Evolutionary conservation across 1,139 yeast genomes (phyloP).

Genomic region (Groenewaldozyma sp.): DNA sequence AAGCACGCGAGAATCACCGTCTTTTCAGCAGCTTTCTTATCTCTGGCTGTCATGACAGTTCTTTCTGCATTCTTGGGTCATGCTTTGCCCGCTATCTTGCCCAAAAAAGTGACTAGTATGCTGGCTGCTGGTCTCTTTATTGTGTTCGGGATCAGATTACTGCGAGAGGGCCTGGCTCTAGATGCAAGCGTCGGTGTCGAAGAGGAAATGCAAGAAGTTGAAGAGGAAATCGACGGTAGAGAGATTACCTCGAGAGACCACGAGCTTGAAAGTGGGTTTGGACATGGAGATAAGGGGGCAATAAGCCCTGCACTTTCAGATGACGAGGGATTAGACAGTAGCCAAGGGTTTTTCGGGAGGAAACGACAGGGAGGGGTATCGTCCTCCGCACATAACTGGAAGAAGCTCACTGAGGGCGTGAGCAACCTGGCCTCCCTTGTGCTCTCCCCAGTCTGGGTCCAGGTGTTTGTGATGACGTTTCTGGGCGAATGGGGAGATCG

Average conservation of each 20-base stretch:
- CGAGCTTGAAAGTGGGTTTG: slow-evolving; percentile 48
- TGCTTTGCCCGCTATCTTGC: slow-evolving; percentile 73
- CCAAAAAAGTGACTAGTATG: slow-evolving; percentile 70
- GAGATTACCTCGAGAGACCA: slow-evolving; percentile 46
- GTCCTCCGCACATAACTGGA: slow-evolving; percentile 14
- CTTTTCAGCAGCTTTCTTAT: slow-evolving; percentile 78
- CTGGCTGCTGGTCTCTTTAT: slow-evolving; percentile 74
- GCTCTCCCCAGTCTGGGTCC: slow-evolving; percentile 86
- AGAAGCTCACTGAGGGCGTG: slow-evolving; percentile 29
- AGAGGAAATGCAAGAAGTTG: slow-evolving; percentile 94
- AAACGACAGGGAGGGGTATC: slow-evolving; percentile 10
- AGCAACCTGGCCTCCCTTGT: slow-evolving; percentile 50
- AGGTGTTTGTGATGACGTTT: slow-evolving; percentile 92
- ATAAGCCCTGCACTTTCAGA: slow-evolving; percentile 25
- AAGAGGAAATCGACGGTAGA: slow-evolving; percentile 72
- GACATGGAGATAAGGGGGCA: slow-evolving; percentile 22
- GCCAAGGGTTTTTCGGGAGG: slow-evolving; percentile 20
- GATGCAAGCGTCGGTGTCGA: slow-evolving; percentile 77
- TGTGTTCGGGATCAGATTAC: slow-evolving; percentile 69
- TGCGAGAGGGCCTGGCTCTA: slow-evolving; percentile 77
- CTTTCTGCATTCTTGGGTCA: slow-evolving; percentile 89
- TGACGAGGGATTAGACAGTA: slow-evolving; percentile 23
- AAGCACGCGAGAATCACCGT: slow-evolving; percentile 74
- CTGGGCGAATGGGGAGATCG: slow-evolving; percentile 99
- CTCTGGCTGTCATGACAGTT: slow-evolving; percentile 83